phyloP scores from a whole-genome alignment of 2,329 filamentous ascomycete species.

The Stagonosporopsis rhizophila region DNA sequence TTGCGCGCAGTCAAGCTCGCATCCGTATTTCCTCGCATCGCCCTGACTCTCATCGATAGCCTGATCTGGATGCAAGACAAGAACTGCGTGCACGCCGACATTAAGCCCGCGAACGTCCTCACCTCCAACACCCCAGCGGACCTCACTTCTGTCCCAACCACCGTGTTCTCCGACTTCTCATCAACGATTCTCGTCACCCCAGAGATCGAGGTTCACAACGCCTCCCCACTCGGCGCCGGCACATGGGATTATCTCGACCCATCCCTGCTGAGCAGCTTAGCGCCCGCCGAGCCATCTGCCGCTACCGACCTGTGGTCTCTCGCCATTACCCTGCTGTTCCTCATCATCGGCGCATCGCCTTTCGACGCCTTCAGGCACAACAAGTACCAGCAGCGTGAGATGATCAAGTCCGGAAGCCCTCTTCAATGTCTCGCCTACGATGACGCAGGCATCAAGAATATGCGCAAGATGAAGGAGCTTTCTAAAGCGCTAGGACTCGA shows the following conservation, averaged over 20 bases:
- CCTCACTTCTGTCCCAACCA: constrained; percentile 14
- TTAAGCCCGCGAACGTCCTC: constrained; percentile 58
- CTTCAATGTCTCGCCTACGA: constrained; percentile 49
- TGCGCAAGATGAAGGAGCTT: constrained; percentile 42
- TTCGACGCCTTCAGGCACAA: constrained; percentile 51
- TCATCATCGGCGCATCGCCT: constrained; percentile 53
- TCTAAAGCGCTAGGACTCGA: constrained; percentile 30
- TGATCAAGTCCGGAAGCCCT: constrained; percentile 53
- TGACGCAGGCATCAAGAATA: constrained; percentile 42
- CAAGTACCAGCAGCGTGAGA: constrained; percentile 52
- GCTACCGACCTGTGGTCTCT: constrained; percentile 55
- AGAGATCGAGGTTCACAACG: constrained; percentile 17
- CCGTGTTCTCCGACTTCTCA: constrained; percentile 55
- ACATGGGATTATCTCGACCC: constrained; percentile 58
- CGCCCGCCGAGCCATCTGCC: constrained; percentile 39
- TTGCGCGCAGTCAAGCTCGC: constrained; percentile 47
- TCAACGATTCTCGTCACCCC: constrained; percentile 39
- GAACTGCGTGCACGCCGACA: constrained; percentile 53
- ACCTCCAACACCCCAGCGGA: constrained; percentile 28
- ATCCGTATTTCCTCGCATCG: constrained; percentile 50
- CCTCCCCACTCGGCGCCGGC: constrained; percentile 50
- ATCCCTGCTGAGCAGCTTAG: constrained; percentile 30
- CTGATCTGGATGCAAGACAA: constrained; percentile 53
- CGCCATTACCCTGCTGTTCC: constrained; percentile 53
- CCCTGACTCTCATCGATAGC: constrained; percentile 49